Base-by-base conservation (phyloP, 2,329 filamentous ascomycete species). In the Hymenoscyphus fructigenus region DNA sequence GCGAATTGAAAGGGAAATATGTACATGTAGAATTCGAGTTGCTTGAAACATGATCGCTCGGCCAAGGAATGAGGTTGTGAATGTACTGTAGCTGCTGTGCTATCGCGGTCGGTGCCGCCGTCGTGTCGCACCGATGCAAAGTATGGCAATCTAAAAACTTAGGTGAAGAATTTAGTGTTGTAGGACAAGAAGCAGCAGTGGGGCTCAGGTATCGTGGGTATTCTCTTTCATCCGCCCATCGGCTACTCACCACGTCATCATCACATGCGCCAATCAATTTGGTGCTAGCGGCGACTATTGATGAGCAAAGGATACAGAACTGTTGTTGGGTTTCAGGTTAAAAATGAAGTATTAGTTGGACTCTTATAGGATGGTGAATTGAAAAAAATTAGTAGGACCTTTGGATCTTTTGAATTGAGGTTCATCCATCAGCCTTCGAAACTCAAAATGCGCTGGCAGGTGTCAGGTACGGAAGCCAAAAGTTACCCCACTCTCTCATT, bases 261-360 rank as follows among this genome's bases (percentile, higher is more conserved):
- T 59, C 56, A 63, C 56, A 63, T 63, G 61, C 70, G 38, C 26
- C 59, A 60, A 59, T 41, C 34, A 23, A 38, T 36, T 41, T 59
- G 5, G 6, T 38, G 44, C 44, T 20, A 50, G 44, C 44, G 44
- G 44, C 26, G 34, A n/a, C 17, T 38, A 38, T 26, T 23, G 38
- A n/a, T 38, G 32, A 38, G 57, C 23, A 5, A 38, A 41, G 17
- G 29, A 29, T 32, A 23, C 34, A 38, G 34, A 38, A 15, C 1
- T 14, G 34, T 38, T 38, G 10, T 38, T 12, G 34, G 12, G 12
- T 38, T 38, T 38, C 12, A 14, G 34, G 3, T 38, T 38, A 38
- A 15, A 14, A 38, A 38, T 38, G 34, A 14, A 38, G 34, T 38
- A 29, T 2, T 38, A 38, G 34, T 10, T 38, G 34, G 12, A 38